Evolutionary conservation across 495 filamentous ascomycete genomes (phyloP).

Genomic region (Cercophora scortea): DNA sequence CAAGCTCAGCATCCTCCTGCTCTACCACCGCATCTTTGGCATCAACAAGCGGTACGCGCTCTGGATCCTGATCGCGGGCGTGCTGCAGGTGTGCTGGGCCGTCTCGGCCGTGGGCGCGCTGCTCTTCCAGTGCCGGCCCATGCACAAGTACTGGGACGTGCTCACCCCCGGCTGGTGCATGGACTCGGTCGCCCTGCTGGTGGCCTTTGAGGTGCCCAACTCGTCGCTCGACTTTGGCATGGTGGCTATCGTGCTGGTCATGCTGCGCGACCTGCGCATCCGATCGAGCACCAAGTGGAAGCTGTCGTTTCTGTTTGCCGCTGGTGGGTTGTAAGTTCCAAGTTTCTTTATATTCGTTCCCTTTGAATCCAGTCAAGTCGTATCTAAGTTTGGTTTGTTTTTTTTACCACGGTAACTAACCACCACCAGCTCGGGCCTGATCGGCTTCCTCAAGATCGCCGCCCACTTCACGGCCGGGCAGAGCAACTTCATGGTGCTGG

Average conservation of each 20-base stretch:
- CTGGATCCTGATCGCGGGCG: conserved; percentile 2
- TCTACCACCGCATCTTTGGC: conserved; percentile 14
- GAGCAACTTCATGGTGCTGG: not conserved
- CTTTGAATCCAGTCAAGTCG: not conserved
- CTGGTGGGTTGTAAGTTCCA: conserved; percentile 11
- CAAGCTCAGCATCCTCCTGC: conserved; percentile 10
- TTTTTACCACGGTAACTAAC: not conserved
- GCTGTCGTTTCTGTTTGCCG: conserved; percentile 4
- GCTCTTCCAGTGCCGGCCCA: conserved; percentile 5
- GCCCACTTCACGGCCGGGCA: conserved; percentile 6
- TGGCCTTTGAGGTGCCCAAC: conserved; percentile 3
- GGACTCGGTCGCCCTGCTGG: not conserved
- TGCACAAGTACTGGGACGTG: conserved; percentile 7
- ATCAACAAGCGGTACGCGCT: conserved; percentile 3
- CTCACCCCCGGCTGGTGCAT: not conserved
- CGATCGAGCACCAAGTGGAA: conserved; percentile 9
- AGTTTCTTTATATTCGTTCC: not conserved
- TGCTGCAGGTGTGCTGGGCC: not conserved
- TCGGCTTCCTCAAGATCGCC: conserved; percentile 12
- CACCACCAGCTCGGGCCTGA: not conserved
- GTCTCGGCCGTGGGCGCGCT: not conserved
- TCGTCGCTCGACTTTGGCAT: conserved; percentile 12
- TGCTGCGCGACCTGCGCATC: conserved; percentile 3
- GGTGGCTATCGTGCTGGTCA: conserved; percentile 3
- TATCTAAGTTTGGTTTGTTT: not conserved